Evolutionary conservation across 768 basidiomycete genomes (phyloP), one percentile per base, ranked within the genome.

Genomic region (Leccinellum luteum): DNA sequence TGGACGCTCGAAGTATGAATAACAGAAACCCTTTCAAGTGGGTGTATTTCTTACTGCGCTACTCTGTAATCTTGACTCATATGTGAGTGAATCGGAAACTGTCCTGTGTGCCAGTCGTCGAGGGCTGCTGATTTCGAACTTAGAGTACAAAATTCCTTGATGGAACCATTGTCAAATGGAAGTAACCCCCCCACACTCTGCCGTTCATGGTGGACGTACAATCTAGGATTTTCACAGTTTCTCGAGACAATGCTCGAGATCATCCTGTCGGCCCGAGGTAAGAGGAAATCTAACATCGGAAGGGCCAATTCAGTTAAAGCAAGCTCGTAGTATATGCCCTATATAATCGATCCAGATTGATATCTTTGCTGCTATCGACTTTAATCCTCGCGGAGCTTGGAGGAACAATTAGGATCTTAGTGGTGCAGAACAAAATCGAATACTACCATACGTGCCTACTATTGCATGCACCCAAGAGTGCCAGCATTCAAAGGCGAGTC

Each of bases 41-140:
- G 73, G 17, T 68, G 17, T 70, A 70, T 27, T 35, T 70, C n/a
- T 63, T 66, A 48, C 57, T 70, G 58, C 70, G 61, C n/a, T 72
- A 72, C 58, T 38, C 54, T 41, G 56, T 55, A 6, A 52, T 72
- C 43, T 27, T 57, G 5, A 60, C 57, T 28, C 67, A 63, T 14
- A 7, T 60, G 69, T 71, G 38, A 66, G 68, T 60, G 19, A 10
- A 31, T 38, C 10, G 3, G 17, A 31, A 19, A 4, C 3, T n/a
- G 4, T 49, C 23, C 13, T 8, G 6, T 13, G 9, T 9, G 4
- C 17, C 19, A 21, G 14, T 47, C 6, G 13, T 14, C 21, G 34
- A 30, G 21, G 14, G 10, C 34, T 27, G 15, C 15, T 32, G 14
- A 53, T 14, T 41, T 25, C 51, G 19, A 34, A 48, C 14, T 17